phyloP scores from a whole-genome alignment of 306 rosid genomes.

The Abrus precatorius region DNA sequence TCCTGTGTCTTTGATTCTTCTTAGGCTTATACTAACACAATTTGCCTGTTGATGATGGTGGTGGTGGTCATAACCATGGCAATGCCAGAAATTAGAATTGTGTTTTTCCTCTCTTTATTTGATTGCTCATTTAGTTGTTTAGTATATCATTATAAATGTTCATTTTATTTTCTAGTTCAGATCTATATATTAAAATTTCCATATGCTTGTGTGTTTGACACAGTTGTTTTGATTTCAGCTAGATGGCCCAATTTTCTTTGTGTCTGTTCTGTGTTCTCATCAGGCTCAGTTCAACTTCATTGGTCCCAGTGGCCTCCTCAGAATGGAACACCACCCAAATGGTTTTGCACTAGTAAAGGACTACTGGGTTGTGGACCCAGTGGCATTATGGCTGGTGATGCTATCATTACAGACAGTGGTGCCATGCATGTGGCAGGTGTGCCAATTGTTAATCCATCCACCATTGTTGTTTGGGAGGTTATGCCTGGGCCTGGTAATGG shows the following conservation, averaged over 20 bases:
- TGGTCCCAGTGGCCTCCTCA: constrained; percentile 99
- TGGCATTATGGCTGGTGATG: constrained; percentile 98
- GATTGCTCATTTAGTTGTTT: constrained; percentile 31
- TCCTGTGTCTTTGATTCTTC: neutral
- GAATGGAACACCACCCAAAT: constrained; percentile 71
- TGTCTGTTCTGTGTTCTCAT: constrained; percentile 89
- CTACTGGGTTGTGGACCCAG: constrained; percentile 94
- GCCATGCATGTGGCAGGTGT: constrained; percentile 98
- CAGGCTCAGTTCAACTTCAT: constrained; percentile 95
- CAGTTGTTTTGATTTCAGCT: constrained; percentile 71
- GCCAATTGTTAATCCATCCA: constrained; percentile 92
- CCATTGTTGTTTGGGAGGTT: constrained; percentile 98
- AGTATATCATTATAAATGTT: constrained; percentile 6
- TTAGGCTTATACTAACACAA: constrained; percentile 17
- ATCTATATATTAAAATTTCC: constrained; percentile 12
- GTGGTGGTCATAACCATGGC: neutral
- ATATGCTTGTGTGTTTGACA: constrained; percentile 49
- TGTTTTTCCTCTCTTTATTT: constrained; percentile 31
- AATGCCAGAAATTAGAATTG: neutral
- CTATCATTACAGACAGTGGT: constrained; percentile 93
- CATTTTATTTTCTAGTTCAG: constrained; percentile 2
- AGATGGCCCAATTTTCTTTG: constrained; percentile 98
- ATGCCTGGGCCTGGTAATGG: constrained; percentile 98
- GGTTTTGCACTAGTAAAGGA: constrained; percentile 96
- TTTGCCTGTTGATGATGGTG: constrained; percentile 32